These are phyloP conservation scores for Colletotrichum coccodes DNA, from an alignment of 2,329 filamentous ascomycete species.

Conservation along the genomic window DNA sequence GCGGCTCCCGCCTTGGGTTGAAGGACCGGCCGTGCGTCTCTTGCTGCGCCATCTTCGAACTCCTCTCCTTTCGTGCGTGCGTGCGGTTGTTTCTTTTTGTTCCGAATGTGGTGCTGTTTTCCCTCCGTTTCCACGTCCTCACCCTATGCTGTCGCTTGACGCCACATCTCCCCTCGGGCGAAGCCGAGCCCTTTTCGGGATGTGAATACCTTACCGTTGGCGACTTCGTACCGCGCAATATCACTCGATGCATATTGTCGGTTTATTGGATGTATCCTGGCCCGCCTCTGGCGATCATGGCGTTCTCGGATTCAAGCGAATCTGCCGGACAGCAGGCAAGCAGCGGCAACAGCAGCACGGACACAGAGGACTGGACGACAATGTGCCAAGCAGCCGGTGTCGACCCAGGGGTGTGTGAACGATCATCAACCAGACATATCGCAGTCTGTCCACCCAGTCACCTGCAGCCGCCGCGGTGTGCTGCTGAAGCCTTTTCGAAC, in stretches of 20 bases:
- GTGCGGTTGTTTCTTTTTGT: neutral
- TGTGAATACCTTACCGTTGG: neutral
- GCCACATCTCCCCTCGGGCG: conserved; percentile 22
- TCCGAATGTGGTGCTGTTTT: conserved; percentile 15
- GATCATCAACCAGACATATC: conserved; percentile 5
- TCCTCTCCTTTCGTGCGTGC: conserved; percentile 10
- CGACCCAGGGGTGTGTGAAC: conserved; percentile 9
- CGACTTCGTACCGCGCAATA: neutral
- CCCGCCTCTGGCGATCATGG: conserved; percentile 23
- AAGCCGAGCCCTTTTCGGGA: conserved; percentile 11
- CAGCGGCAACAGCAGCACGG: conserved; percentile 10
- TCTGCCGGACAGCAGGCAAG: neutral
- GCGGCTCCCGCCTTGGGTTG: conserved; percentile 26
- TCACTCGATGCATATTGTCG: conserved; percentile 2
- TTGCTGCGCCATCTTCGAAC: conserved; percentile 11
- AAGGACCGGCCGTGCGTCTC: conserved; percentile 17
- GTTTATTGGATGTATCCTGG: neutral
- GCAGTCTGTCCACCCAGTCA: conserved; percentile 15
- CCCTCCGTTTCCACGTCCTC: conserved; percentile 13
- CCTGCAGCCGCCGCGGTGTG: conserved; percentile 26
- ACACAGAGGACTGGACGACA: neutral
- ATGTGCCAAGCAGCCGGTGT: conserved; percentile 21
- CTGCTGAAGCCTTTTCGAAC: conserved; percentile 21
- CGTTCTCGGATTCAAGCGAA: conserved; percentile 18
- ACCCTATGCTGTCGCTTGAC: conserved; percentile 9